These are phyloP conservation scores for Chlamydomonas sp. DNA, from an alignment of 139 green algal species.

Conservation along the genomic window DNA sequence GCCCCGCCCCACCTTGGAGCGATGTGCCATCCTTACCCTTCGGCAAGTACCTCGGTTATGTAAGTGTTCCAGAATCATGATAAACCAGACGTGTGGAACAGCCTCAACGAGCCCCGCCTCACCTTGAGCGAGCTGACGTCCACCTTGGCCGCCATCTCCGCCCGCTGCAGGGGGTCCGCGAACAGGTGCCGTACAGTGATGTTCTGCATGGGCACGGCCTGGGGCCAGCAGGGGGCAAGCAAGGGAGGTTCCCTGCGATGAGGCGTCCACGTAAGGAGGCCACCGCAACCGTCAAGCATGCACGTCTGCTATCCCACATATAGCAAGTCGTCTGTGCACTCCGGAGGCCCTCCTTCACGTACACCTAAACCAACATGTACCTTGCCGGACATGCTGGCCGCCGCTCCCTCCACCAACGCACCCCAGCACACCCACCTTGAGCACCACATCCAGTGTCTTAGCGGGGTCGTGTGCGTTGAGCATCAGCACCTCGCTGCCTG, in stretches of 20 bases:
- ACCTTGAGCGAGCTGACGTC: constrained; percentile 9
- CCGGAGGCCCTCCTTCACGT: no score
- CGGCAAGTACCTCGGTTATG: no score
- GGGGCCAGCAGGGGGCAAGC: neutral
- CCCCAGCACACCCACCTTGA: neutral
- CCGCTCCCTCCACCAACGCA: neutral
- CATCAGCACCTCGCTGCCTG: constrained; percentile 60
- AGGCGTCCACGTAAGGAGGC: no score
- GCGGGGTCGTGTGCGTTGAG: constrained; percentile 57
- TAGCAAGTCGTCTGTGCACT: no score
- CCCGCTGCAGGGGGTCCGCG: constrained; percentile 54
- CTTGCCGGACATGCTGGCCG: no score
- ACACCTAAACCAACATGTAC: neutral
- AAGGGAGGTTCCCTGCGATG: no score
- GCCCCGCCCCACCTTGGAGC: no score
- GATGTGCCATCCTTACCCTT: no score
- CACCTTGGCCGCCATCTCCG: constrained; percentile 35
- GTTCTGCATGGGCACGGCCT: constrained; percentile 34
- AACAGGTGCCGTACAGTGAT: constrained; percentile 44
- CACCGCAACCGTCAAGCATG: no score
- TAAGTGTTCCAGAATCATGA: no score
- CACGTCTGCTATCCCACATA: no score
- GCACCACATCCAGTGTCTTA: constrained; percentile 37
- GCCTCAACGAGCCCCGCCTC: neutral
- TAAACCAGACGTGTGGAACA: neutral